Evolutionary conservation across 306 rosid genomes (phyloP).

Genomic region (Quercus berberidifolia): DNA sequence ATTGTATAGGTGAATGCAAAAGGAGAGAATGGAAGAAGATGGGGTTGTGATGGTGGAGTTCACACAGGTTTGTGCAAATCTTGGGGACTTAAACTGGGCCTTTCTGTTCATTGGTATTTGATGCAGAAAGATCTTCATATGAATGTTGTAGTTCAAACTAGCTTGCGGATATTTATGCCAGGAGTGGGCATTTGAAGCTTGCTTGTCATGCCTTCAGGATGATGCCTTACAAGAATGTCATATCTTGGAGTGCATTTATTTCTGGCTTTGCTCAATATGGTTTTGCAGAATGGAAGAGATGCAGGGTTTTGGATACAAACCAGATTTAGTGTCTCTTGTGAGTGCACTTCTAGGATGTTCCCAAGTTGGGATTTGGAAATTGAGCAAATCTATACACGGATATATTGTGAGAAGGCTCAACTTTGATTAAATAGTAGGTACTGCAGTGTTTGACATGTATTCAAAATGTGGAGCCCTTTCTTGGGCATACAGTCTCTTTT

Average conservation of each 20-base stretch:
- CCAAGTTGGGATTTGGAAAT: constrained; percentile 33
- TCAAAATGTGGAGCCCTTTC: constrained; percentile 46
- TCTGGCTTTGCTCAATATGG: constrained; percentile 47
- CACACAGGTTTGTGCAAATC: constrained; percentile 38
- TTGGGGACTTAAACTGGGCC: constrained; percentile 31
- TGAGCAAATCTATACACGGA: constrained; percentile 39
- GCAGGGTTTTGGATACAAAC: constrained; percentile 35
- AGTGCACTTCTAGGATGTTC: constrained; percentile 39
- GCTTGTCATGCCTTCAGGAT: constrained; percentile 26
- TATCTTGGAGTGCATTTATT: constrained; percentile 48
- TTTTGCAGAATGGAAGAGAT: constrained; percentile 30
- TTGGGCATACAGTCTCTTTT: constrained; percentile 27
- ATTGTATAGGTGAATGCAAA: constrained; percentile 26
- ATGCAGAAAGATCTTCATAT: constrained; percentile 22
- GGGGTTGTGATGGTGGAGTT: constrained; percentile 41
- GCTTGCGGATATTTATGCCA: constrained; percentile 41
- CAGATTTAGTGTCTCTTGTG: constrained; percentile 28
- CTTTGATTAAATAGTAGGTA: constrained; percentile 29
- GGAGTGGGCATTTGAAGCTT: constrained; percentile 25
- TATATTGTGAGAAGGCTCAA: constrained; percentile 26
- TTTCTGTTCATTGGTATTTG: constrained; percentile 31
- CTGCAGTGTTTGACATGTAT: constrained; percentile 43
- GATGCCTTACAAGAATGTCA: constrained; percentile 33
- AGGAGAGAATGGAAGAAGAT: constrained; percentile 35
- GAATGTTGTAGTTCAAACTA: constrained; percentile 40